Base-by-base conservation (phyloP, 2,329 filamentous ascomycete species). In the Stagonosporopsis tanaceti region DNA sequence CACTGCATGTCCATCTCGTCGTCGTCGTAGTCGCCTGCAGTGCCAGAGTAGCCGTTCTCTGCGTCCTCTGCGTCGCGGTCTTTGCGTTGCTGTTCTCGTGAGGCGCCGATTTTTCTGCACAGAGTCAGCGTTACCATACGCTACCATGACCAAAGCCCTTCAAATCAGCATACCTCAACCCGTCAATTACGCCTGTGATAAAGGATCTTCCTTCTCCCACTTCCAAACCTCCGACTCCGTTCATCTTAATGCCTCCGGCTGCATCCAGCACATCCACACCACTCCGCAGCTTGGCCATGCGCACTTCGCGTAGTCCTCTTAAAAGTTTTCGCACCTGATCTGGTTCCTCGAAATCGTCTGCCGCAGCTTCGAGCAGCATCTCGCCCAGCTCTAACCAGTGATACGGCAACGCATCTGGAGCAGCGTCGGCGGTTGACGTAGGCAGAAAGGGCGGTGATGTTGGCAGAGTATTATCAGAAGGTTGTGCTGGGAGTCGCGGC, bases 351-450 rank as follows among this genome's bases (percentile, higher is more conserved):
- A 98, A 85, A 74, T 97, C 93, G 75, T 97, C 93, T 25, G 86
- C 84, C 4, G 93, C 93, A 53, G 92, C 89, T 44, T 93, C 90
- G 2, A 99, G 85, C 42, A 99, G 81, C 73, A 96, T 87, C 77
- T 97, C 93, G 17, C 90, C 89, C 8, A 98, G 80, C 78, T 98
- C 95, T 39, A 96, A 85, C 93, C 94, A 99, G 79, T 98, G 94
- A 74, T 96, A 98, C 0, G 95, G 95, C 30, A 99, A 81, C 14
- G 88, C 86, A 38, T 87, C 87, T 0, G 87, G 79, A 8, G 89
- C 87, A 1, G 89, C 86, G 44, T 86, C 81, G 20, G 89, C 86
- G 0, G 89, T 93, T 62, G 90, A 92, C 15, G 89, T 88, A 1
- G 87, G 85, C 1, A 96, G 78, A 72, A 97, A 97, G 0, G 94